These are phyloP conservation scores for Calonectria multiphialidica DNA, from an alignment of 2,329 filamentous ascomycete species.

Conservation along the genomic window DNA sequence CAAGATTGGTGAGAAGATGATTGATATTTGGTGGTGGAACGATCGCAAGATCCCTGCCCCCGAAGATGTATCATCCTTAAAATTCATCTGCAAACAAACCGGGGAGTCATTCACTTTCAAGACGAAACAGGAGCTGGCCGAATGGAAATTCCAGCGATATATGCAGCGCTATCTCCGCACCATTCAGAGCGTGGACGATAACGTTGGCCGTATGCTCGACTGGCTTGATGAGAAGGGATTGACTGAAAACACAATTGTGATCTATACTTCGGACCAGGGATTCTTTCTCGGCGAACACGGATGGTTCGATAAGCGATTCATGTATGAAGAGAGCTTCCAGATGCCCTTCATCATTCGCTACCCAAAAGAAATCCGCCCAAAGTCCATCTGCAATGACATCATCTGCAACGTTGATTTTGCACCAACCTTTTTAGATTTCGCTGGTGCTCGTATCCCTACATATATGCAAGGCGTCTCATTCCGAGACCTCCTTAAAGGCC, in stretches of 20 bases:
- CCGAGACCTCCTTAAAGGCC: slow-evolving; percentile 49
- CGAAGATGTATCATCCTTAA: slow-evolving; percentile 29
- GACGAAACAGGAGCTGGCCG: slow-evolving; percentile 54
- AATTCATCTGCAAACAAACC: slow-evolving; percentile 58
- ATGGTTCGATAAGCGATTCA: slow-evolving; percentile 70
- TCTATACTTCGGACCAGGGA: slow-evolving; percentile 66
- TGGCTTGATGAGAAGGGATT: slow-evolving; percentile 55
- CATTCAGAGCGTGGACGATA: slow-evolving; percentile 65
- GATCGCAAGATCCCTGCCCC: slow-evolving; percentile 43
- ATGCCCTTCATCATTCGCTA: slow-evolving; percentile 66
- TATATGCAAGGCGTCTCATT: slow-evolving; percentile 67
- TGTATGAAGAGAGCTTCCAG: slow-evolving; percentile 70
- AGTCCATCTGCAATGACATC: slow-evolving; percentile 58
- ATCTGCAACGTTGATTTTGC: slow-evolving; percentile 68
- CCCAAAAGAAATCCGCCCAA: slow-evolving; percentile 53
- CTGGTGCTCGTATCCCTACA: slow-evolving; percentile 52
- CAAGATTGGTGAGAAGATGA: slow-evolving; percentile 50
- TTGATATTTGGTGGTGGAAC: slow-evolving; percentile 37
- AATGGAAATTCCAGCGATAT: slow-evolving; percentile 69
- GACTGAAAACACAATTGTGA: slow-evolving; percentile 60
- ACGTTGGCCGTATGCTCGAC: slow-evolving; percentile 61
- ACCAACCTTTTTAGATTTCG: slow-evolving; percentile 61
- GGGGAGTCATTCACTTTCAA: slow-evolving; percentile 60
- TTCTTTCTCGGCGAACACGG: slow-evolving; percentile 69
- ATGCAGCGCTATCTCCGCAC: slow-evolving; percentile 67